A percentile compares a stretch with the other conserved stretches of the same genome.
Evolutionary conservation across 164 flowering plant genomes (phyloP).

Genomic region (Annona cherimola): DNA sequence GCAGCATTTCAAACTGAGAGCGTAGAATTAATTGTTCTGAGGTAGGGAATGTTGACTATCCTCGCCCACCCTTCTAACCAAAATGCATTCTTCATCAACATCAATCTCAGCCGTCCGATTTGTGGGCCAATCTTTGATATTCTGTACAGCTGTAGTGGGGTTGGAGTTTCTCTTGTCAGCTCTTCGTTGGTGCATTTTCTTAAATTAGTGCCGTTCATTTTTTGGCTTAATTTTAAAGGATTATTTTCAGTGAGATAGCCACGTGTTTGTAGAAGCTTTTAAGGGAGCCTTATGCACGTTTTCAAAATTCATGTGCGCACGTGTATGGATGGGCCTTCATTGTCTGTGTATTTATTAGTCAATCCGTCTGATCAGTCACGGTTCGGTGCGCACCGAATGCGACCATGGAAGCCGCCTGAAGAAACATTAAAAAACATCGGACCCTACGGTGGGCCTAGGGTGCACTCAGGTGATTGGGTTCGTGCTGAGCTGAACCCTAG

Average conservation of each 20-base stretch:
- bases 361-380: neutral
- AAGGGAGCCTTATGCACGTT: neutral
- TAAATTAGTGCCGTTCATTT: no score
- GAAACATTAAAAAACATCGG: no score
- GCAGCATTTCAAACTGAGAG: neutral
- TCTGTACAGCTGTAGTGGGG: neutral
- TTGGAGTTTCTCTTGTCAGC: neutral
- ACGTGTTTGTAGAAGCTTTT: no score
- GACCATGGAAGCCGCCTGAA: neutral
- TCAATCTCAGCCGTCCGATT: neutral
- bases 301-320: neutral
- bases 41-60: neutral
- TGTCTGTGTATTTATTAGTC: neutral
- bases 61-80: neutral
- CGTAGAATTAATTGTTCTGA: neutral
- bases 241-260: no score
- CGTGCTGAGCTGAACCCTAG: no score
- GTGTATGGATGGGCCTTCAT: neutral
- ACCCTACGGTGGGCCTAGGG: no score
- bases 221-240: neutral
- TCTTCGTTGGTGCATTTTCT: no score
- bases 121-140: neutral
- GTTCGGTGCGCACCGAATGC: neutral
- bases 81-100: neutral
- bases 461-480: no score